These are phyloP conservation scores for Ceratocystis eucalypticola DNA, from an alignment of 2,329 filamentous ascomycete genomes.

Conservation along the genomic window DNA sequence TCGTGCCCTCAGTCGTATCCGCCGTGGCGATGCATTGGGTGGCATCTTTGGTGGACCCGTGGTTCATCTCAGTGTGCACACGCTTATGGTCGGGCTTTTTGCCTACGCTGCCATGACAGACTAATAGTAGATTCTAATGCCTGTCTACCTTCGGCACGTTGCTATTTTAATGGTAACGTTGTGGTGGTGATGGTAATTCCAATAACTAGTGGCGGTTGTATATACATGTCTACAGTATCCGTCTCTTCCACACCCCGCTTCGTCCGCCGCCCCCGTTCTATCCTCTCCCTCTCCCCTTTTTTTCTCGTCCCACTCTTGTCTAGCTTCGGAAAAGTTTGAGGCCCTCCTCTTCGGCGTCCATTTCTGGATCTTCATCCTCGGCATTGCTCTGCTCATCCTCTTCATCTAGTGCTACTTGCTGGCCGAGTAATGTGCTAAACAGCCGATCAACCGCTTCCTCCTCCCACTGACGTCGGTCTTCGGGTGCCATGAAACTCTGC, in stretches of 20 bases:
- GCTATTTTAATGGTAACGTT: no score
- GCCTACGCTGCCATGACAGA: slow-evolving; percentile 16
- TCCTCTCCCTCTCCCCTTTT: slow-evolving; percentile 16
- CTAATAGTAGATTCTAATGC: neutral
- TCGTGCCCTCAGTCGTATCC: slow-evolving; percentile 30
- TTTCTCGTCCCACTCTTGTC: slow-evolving; percentile 12
- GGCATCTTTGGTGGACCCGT: slow-evolving; percentile 33
- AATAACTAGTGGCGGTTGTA: slow-evolving; percentile 12
- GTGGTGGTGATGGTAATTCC: neutral
- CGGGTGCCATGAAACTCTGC: slow-evolving; percentile 94
- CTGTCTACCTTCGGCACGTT: neutral
- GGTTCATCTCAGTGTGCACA: slow-evolving; percentile 34
- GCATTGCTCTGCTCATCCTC: slow-evolving; percentile 38
- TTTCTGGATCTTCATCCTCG: slow-evolving; percentile 37
- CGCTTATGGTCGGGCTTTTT: slow-evolving; percentile 29
- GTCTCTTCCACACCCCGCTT: neutral
- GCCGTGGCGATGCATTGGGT: slow-evolving; percentile 14
- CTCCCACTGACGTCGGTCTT: slow-evolving; percentile 70
- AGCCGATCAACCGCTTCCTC: slow-evolving; percentile 63
- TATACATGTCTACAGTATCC: slow-evolving; percentile 10
- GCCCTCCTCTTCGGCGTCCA: slow-evolving; percentile 39
- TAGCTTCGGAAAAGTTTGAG: slow-evolving; percentile 40
- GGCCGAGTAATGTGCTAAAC: slow-evolving; percentile 62
- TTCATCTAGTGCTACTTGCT: slow-evolving; percentile 53
- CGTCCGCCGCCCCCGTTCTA: neutral